Evolutionary conservation across 441 rosid species (phyloP), one percentile per base, ranked within the genome.

Genomic region (Omphalea diandra): DNA sequence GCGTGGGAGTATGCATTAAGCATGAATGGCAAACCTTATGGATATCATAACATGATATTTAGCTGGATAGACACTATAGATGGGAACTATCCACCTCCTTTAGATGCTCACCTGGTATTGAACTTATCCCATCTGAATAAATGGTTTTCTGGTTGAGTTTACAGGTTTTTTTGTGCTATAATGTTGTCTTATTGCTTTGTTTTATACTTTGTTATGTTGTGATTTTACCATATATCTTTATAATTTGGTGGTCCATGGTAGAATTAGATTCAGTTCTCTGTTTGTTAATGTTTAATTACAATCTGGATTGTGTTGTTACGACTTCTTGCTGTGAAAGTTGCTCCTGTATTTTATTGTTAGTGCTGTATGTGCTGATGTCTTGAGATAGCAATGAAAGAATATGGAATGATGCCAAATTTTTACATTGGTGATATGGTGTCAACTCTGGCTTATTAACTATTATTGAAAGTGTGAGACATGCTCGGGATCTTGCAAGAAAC

Each of bases 1-100:
- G 97, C 98, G 1, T 92, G 99, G 99, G 96, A 92, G 77, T 95
- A 95, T 83, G 99, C 97, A 57, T 77, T 79, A 63, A 90, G 87
- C 82, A 89, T 92, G 99, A 85, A 81, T 33, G 97, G 92, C 67
- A 76, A 80, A 79, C 98, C 97, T 61, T 95, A 95, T 75, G 99
- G 99, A 72, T 92, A 92, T 70, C 99, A 95, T 71, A 95, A 95
- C 87, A 65, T 95, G 97, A 87, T 95, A 74, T 95, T 95, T 78
- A 95, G 99, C 86, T 95, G 99, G 99, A 92, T 95, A 60, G 99
- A 95, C 86, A 95, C 98, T 64, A 32, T 84, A 35, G 83, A 81
- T 2, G 85, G 85, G 63, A 95, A 95, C 80, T 95, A 88, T 80
- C 99, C 99, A 50, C 94, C 98, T 20, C 99, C 99, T 18, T 75